Evolutionary conservation across 75 land plant genomes (phyloP).

Genomic region (Larix kaempferi): DNA sequence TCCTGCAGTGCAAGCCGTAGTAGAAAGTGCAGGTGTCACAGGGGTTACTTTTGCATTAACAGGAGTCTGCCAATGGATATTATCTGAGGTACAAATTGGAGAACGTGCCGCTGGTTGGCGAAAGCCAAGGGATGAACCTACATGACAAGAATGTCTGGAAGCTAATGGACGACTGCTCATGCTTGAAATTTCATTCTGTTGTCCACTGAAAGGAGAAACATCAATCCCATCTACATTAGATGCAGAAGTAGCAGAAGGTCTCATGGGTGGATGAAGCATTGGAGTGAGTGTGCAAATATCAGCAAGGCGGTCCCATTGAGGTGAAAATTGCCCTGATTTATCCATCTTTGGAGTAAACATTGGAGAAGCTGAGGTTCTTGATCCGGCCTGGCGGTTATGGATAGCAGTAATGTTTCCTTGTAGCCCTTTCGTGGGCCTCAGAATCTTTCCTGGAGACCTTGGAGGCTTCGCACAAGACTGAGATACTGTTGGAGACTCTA

Average conservation of each 20-base stretch:
- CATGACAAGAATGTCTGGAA: slow-evolving; percentile 19
- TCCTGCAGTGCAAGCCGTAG: slow-evolving; percentile 5
- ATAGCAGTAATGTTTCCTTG: slow-evolving; percentile 5
- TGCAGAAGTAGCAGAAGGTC: slow-evolving; percentile 18
- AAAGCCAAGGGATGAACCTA: slow-evolving; percentile 16
- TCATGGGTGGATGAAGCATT: slow-evolving; percentile 24
- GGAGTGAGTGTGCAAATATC: slow-evolving; percentile 40
- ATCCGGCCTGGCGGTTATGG: slow-evolving; percentile 2
- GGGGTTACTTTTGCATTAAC: slow-evolving; percentile 31
- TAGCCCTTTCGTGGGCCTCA: slow-evolving; percentile 5
- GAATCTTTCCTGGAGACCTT: slow-evolving; percentile 17
- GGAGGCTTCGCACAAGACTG: slow-evolving; percentile 24
- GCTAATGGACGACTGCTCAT: slow-evolving; percentile 9
- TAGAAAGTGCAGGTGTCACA: slow-evolving; percentile 19
- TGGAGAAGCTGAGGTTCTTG: slow-evolving; percentile 23
- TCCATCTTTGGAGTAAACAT: slow-evolving; percentile 22
- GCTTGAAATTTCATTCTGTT: slow-evolving; percentile 17
- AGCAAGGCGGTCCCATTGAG: slow-evolving; percentile 42
- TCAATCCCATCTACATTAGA: slow-evolving; percentile 24
- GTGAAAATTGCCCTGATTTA: slow-evolving; percentile 34
- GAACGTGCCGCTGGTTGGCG: slow-evolving; percentile 17
- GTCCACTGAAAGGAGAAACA: slow-evolving; percentile 25
- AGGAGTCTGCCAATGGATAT: slow-evolving; percentile 14
- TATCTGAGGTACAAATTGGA: slow-evolving; percentile 14
- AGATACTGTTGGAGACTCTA: slow-evolving; percentile 13